phyloP scores from a whole-genome alignment of 2,329 filamentous ascomycete species.

The Mycocentrospora acerina region DNA sequence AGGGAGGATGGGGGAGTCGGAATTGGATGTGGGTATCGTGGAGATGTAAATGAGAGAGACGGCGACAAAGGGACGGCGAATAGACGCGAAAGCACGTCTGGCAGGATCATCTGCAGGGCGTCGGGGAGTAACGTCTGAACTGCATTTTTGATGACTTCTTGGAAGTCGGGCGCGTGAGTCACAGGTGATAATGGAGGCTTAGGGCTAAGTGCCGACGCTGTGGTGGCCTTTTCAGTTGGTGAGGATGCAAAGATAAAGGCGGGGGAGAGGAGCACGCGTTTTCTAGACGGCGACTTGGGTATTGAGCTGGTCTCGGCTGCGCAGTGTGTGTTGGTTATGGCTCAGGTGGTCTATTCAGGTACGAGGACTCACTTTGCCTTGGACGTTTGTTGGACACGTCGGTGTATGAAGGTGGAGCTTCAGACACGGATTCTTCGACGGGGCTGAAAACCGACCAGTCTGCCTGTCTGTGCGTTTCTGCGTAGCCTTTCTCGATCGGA shows the following conservation, averaged over 20 bases:
- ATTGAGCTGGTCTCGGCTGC: slow-evolving; percentile 6
- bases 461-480: slow-evolving; percentile 1
- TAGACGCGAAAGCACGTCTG: slow-evolving; percentile 7
- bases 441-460: slow-evolving; percentile 10
- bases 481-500: slow-evolving; percentile 3
- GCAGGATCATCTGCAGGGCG: slow-evolving; percentile 6
- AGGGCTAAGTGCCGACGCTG: not conserved
- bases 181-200: not conserved
- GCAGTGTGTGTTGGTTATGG: not conserved
- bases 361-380: slow-evolving; percentile 10
- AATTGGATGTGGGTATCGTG: not conserved
- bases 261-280: slow-evolving; percentile 9
- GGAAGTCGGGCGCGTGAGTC: slow-evolving; percentile 1
- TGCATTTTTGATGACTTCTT: slow-evolving; percentile 4
- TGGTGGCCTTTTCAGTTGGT: slow-evolving; percentile 10
- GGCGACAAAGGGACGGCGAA: slow-evolving; percentile 1
- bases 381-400: slow-evolving; percentile 10
- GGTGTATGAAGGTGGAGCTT: slow-evolving; percentile 13
- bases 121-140: slow-evolving; percentile 5
- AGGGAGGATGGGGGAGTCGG: slow-evolving; percentile 2
- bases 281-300: slow-evolving; percentile 8
- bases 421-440: slow-evolving; percentile 4
- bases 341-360: not conserved
- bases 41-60: not conserved
- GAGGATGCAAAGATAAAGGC: not conserved